Evolutionary conservation across 1,284 basidiomycete genomes (phyloP).

Genomic region (Pseudozyma sp.): DNA sequence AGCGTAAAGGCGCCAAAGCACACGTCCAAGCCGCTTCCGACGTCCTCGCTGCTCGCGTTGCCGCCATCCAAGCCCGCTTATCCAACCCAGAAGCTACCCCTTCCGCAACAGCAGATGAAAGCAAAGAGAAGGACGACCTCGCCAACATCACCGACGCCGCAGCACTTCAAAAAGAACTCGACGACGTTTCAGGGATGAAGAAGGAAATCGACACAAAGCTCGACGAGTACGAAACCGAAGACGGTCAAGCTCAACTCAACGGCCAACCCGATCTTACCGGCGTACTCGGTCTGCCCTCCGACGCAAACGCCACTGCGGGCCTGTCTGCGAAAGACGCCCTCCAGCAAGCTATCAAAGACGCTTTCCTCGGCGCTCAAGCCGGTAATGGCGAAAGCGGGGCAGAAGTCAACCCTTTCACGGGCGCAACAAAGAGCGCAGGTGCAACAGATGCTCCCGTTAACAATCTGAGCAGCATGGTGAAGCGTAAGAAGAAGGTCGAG

Average conservation of each 20-base stretch:
- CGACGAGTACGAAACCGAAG: conserved; percentile 57
- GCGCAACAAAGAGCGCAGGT: conserved; percentile 13
- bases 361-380: conserved; percentile 57
- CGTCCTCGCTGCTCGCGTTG: conserved; percentile 47
- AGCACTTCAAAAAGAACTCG: conserved; percentile 46
- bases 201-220: conserved; percentile 63
- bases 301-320: conserved; percentile 20
- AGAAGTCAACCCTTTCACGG: conserved; percentile 29
- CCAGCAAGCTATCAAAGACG: conserved; percentile 65
- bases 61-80: conserved; percentile 44
- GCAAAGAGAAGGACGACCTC: conserved; percentile 55
- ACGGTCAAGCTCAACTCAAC: conserved; percentile 49
- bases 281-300: conserved; percentile 29
- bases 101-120: background rate
- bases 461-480: conserved; percentile 60
- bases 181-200: conserved; percentile 61
- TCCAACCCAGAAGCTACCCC: conserved; percentile 8
- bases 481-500: conserved; percentile 58
- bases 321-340: conserved; percentile 54
- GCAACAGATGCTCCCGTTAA: conserved; percentile 49
- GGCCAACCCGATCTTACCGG: conserved; percentile 41
- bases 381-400: background rate
- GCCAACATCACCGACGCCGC: conserved; percentile 38
- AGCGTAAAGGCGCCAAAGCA: conserved; percentile 46
- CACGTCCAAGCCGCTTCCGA: conserved; percentile 56